These are phyloP conservation scores for Verticillium albo-atrum DNA, from an alignment of 2,329 filamentous ascomycete species.

Conservation along the genomic window DNA sequence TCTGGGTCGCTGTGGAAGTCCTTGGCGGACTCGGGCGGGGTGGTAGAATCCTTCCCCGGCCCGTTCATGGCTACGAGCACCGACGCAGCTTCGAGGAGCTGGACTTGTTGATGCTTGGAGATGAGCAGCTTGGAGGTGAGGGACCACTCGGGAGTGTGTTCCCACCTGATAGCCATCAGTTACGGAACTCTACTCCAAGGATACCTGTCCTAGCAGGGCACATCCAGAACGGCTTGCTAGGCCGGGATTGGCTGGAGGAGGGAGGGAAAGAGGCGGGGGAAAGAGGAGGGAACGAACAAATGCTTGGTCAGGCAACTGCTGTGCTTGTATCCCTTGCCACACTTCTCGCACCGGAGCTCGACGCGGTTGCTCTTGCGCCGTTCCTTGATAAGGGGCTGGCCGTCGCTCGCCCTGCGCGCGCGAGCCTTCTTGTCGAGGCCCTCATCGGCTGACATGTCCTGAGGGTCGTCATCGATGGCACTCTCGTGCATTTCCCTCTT, in stretches of 20 bases:
- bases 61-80: constrained; percentile 88
- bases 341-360: constrained; percentile 94
- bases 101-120: constrained; percentile 98
- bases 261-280: constrained; percentile 30
- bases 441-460: constrained; percentile 53
- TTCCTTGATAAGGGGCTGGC: constrained; percentile 74
- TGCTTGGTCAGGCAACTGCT: constrained; percentile 99
- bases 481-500: constrained; percentile 51
- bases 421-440: constrained; percentile 36
- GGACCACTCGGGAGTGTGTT: constrained; percentile 97
- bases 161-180: constrained; percentile 68
- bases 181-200: constrained; percentile 13
- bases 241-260: neutral
- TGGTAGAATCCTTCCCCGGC: constrained; percentile 37
- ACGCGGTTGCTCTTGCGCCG: constrained; percentile 75
- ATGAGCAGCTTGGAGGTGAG: constrained; percentile 96
- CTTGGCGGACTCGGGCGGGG: constrained; percentile 61
- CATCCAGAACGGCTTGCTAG: constrained; percentile 6
- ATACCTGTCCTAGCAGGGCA: constrained; percentile 22
- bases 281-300: constrained; percentile 82
- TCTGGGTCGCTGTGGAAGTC: constrained; percentile 75
- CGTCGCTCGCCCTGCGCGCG: constrained; percentile 72
- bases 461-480: constrained; percentile 66
- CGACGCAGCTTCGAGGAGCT: constrained; percentile 94
- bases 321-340: constrained; percentile 99